Conservation (phyloP, 805 yeast genomes). For the Saturnispora besseyi region DNA sequence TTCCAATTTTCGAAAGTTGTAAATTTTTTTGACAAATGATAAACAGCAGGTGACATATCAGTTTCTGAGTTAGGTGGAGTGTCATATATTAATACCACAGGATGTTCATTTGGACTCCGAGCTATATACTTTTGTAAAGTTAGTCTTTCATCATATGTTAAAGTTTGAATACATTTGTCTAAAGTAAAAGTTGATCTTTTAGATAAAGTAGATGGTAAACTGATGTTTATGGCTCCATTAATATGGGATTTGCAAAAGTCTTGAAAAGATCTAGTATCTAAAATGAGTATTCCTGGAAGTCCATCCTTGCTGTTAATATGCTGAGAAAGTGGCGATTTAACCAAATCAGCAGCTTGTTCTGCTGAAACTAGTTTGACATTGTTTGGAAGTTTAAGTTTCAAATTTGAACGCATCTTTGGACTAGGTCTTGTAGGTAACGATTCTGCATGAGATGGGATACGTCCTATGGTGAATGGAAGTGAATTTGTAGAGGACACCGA, state of each 20-base stretch:
- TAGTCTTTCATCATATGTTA: slow-evolving; percentile 43
- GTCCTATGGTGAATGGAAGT: background rate
- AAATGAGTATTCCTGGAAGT: slow-evolving; percentile 33
- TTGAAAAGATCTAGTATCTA: slow-evolving; percentile 77
- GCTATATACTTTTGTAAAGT: slow-evolving; percentile 32
- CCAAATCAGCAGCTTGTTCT: slow-evolving; percentile 14
- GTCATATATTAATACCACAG: slow-evolving; percentile 47
- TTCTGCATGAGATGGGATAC: background rate
- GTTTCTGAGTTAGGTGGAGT: slow-evolving; percentile 24
- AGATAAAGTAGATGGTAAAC: slow-evolving; percentile 82
- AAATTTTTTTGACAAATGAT: slow-evolving; percentile 42
- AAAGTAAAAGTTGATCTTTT: slow-evolving; percentile 67
- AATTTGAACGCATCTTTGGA: background rate
- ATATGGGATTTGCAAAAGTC: slow-evolving; percentile 58
- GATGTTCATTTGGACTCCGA: slow-evolving; percentile 25
- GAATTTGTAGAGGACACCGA: background rate
- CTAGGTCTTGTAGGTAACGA: background rate
- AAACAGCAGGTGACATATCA: slow-evolving; percentile 31
- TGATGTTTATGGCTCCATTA: slow-evolving; percentile 57
- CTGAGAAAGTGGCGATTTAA: slow-evolving; percentile 9
- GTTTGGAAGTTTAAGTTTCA: background rate
- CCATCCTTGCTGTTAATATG: slow-evolving; percentile 13
- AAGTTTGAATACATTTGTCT: slow-evolving; percentile 49
- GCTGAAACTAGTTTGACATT: background rate
- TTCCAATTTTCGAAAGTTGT: slow-evolving; percentile 30